Evolutionary conservation across 495 filamentous ascomycete genomes (phyloP).

Genomic region (Podospora sp.): DNA sequence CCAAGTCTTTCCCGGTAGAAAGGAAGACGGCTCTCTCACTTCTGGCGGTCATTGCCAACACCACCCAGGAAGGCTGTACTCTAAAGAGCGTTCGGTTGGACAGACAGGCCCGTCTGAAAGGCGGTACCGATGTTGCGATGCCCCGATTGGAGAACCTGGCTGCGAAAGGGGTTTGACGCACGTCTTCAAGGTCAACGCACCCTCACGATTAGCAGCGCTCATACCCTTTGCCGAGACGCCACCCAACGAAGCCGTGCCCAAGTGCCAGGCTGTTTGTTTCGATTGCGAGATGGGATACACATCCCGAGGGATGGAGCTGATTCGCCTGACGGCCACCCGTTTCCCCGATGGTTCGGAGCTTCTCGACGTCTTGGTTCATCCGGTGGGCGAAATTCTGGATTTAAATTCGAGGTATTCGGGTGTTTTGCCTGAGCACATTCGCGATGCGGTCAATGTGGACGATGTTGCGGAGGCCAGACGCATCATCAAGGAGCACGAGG

Average conservation of each 20-base stretch:
- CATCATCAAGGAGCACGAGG: neutral
- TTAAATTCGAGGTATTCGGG: slow-evolving; percentile 90
- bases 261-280: slow-evolving; percentile 65
- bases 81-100: slow-evolving; percentile 45
- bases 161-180: slow-evolving; percentile 72
- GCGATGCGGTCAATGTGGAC: slow-evolving; percentile 50
- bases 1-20: slow-evolving; percentile 87
- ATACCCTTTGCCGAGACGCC: slow-evolving; percentile 83
- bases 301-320: slow-evolving; percentile 78
- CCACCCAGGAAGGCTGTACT: slow-evolving; percentile 69
- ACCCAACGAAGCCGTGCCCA: slow-evolving; percentile 48
- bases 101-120: slow-evolving; percentile 54
- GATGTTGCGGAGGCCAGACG: slow-evolving; percentile 50
- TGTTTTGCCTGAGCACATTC: slow-evolving; percentile 72
- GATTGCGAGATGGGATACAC: slow-evolving; percentile 99
- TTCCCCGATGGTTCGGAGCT: slow-evolving; percentile 79
- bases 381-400: slow-evolving; percentile 81
- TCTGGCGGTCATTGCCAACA: slow-evolving; percentile 75
- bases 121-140: slow-evolving; percentile 76
- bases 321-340: slow-evolving; percentile 81
- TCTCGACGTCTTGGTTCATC: slow-evolving; percentile 83
- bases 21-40: slow-evolving; percentile 78
- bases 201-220: slow-evolving; percentile 73
- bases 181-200: slow-evolving; percentile 82
- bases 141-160: slow-evolving; percentile 69